Base-by-base conservation (phyloP, 345 rosid species). In the Gossypium arboreum region DNA sequence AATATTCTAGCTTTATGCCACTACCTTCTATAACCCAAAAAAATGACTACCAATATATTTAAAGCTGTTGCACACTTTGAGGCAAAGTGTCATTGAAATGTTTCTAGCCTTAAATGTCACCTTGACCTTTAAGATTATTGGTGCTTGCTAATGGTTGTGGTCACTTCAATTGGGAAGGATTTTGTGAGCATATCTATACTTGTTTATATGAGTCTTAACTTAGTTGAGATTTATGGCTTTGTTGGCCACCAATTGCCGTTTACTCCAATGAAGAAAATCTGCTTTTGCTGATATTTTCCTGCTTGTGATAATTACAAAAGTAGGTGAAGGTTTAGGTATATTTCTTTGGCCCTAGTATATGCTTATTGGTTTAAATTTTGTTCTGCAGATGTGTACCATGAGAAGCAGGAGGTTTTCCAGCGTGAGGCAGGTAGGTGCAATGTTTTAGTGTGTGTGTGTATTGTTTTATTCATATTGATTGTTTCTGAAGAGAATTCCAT, bases 381-480 rank as follows among this genome's bases (percentile, higher is more conserved):
- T 58, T 70, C 2, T 86, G 83, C 84, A 95, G 99, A 95, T 74
- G 97, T 89, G 69, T 95, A 95, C 82, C 86, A 95, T 55, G 97
- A 95, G 77, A 78, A 83, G 68, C 89, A 79, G 81, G 97, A 95
- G 75, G 90, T 88, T 81, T 93, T 95, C 77, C 71, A 73, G 77
- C 88, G 97, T 16, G 98, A 90, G 85, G 99, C 97, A 90, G 98
- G 98, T 91, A 72, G 45, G 93, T 81, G 9, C 78, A 34, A 64
- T 73, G 1, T 67, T 52, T 65, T 51, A 22, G 39, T 43, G 48
- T 1, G 18, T 41, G 7, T 34, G 41, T 34, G 1, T 34, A 34
- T 39, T 3, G 24, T 39, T 17, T 63, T 62, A 62, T 34, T 62
- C 9, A 39, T 17, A n/a, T 63, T 39, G 24, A 39, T 63, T 3